Base-by-base conservation (phyloP, 2,329 filamentous ascomycete genomes). In the Cryphonectria nitschkei region DNA sequence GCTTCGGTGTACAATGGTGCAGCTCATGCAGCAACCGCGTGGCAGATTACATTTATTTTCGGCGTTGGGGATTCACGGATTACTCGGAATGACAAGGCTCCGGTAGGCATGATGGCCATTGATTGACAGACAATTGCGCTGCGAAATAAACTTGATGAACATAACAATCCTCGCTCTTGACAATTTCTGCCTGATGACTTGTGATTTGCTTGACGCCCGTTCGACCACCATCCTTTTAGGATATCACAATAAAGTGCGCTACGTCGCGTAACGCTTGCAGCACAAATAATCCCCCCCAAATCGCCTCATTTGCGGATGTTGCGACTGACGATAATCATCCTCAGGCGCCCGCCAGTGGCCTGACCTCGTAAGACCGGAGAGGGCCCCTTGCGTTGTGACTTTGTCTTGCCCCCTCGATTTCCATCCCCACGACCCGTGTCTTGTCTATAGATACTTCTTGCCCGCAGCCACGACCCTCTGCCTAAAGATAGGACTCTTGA, bases 401-500 rank as follows among this genome's bases (percentile, higher is more conserved):
- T n/a, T 6, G 46, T 22, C 43, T 19, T 14, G 26, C 29, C 29
- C 26, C 29, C n/a, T 26, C 52, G 32, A 14, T 58, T 9, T 64
- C 61, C 16, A 26, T 3, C 61, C 61, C n/a, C 7, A 34, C 32
- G 54, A 58, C 5, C n/a, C n/a, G 7, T 9, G 8, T 69, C 8
- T 39, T 39, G n/a, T 16, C 32, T 69, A 97, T 71, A 98, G 81
- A 82, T 96, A 98, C 82, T 98, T 99, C 83, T 93, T 94, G 75
- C 94, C 96, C 0, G 95, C 95, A 2, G 93, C 93, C 1, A 89
- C 90, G 29, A 99, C 94, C 77, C 93, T 89, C 69, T 88, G 85
- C 75, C 93, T 87, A 80, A 99, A 99, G 1, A 98, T 88, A 0
- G 94, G 92, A 81, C 95, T 98, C 78, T 87, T 90, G 67, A 99